A percentile compares a stretch with the other conserved stretches of the same genome.
These are phyloP conservation scores for Apodospora peruviana DNA, from an alignment of 495 filamentous ascomycete species.

Conservation along the genomic window DNA sequence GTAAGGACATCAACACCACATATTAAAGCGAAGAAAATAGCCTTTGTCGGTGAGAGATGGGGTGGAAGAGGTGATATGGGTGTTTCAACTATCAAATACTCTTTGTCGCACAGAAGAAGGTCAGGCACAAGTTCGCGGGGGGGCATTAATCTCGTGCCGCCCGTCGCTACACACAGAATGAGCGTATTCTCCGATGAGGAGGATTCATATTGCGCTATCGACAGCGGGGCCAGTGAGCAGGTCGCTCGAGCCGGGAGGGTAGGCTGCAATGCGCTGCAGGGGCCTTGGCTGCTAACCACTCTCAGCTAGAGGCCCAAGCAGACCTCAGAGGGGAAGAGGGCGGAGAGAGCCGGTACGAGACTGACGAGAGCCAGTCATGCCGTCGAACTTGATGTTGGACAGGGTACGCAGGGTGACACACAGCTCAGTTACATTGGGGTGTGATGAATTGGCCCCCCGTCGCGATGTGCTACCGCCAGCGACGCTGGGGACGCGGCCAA, in stretches of 20 bases:
- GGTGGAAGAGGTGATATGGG: background rate
- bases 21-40: background rate
- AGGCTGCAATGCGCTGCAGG: background rate
- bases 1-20: background rate
- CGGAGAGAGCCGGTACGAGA: too few relatives aligned
- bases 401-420: too few relatives aligned
- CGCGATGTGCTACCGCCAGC: constrained; percentile 12
- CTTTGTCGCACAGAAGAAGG: background rate
- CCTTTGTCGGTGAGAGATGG: background rate
- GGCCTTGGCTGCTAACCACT: background rate
- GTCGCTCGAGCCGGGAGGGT: background rate
- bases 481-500: constrained; percentile 1
- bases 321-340: too few relatives aligned
- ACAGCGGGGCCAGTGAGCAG: background rate
- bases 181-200: constrained; percentile 4
- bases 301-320: too few relatives aligned
- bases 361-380: too few relatives aligned
- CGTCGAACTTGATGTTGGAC: too few relatives aligned
- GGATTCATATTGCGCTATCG: constrained; percentile 5
- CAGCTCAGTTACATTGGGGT: too few relatives aligned
- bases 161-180: background rate
- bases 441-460: constrained; percentile 16
- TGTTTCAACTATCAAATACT: background rate
- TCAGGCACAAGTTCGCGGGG: background rate
- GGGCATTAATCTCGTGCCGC: constrained; percentile 15